These are phyloP conservation scores for Beauveria sp. DNA, from an alignment of 2,329 filamentous ascomycete species.

Conservation along the genomic window DNA sequence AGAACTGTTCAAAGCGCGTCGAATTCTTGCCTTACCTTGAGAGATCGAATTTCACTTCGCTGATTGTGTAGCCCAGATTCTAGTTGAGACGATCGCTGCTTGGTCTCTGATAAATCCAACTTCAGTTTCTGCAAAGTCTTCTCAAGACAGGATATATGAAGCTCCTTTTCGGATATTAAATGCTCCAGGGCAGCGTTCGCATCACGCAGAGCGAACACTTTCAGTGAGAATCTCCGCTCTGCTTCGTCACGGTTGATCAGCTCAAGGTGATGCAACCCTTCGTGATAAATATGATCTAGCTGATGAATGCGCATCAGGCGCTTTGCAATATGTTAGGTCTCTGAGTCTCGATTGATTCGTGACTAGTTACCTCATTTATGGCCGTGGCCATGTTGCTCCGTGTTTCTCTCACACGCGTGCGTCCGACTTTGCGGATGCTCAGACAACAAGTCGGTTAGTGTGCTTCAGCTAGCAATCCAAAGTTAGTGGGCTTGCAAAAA, in stretches of 20 bases:
- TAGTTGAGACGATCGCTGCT: constrained; percentile 35
- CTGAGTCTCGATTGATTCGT: neutral
- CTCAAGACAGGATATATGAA: neutral
- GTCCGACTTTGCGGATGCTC: neutral
- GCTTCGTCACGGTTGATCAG: constrained; percentile 69
- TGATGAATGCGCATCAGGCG: constrained; percentile 39
- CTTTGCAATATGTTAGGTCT: constrained; percentile 23
- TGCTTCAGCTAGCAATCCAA: neutral
- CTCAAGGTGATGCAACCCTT: constrained; percentile 55
- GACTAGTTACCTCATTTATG: constrained; percentile 5
- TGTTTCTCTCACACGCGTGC: neutral
- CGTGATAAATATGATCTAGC: constrained; percentile 65
- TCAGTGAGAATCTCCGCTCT: constrained; percentile 60
- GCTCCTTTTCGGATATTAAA: neutral
- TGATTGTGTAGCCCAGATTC: constrained; percentile 42
- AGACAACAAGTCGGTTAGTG: neutral
- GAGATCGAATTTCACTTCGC: constrained; percentile 37
- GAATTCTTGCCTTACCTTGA: constrained; percentile 33
- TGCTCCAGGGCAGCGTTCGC: constrained; percentile 51
- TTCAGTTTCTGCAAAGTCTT: constrained; percentile 17
- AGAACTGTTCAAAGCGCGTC: constrained; percentile 1
- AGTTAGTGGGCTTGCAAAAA: neutral
- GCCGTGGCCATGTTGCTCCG: constrained; percentile 9
- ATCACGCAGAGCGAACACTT: constrained; percentile 63
- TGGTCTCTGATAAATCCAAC: constrained; percentile 35